Conservation (phyloP, 768 basidiomycete genomes). For the Floccularia luteovirens region DNA sequence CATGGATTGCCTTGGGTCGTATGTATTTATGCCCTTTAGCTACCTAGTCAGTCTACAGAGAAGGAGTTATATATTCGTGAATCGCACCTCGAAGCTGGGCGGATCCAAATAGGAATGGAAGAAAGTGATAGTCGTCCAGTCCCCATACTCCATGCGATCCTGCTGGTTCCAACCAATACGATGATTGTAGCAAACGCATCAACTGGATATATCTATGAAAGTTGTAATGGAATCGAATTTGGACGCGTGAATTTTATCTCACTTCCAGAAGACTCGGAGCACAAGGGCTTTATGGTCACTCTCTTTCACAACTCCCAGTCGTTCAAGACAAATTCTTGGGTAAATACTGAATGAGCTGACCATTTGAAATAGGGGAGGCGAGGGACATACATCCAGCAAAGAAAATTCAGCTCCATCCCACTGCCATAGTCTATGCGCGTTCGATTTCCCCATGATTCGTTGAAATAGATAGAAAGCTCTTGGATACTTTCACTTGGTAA, state of each 20-base stretch:
- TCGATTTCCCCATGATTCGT: constrained; percentile 86
- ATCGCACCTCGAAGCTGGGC: constrained; percentile 61
- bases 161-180: constrained; percentile 97
- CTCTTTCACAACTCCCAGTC: constrained; percentile 53
- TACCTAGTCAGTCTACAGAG: neutral
- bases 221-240: constrained; percentile 8
- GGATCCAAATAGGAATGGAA: constrained; percentile 84
- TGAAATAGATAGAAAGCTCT: constrained; percentile 78
- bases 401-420: constrained; percentile 97
- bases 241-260: constrained; percentile 7
- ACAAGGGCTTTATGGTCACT: constrained; percentile 74
- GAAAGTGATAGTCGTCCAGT: constrained; percentile 93
- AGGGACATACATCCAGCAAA: constrained; percentile 90
- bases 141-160: constrained; percentile 99
- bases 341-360: neutral
- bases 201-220: constrained; percentile 70
- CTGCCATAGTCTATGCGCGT: constrained; percentile 97
- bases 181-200: constrained; percentile 84
- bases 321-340: constrained; percentile 71
- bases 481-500: constrained; percentile 49
- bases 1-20: constrained; percentile 87
- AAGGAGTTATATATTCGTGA: neutral
- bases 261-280: constrained; percentile 86
- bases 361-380: neutral
- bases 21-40: constrained; percentile 78